Percentiles rank a stretch among this genome's conserved stretches.
phyloP scores from a whole-genome alignment of 2,329 filamentous ascomycete species.

The Aspergillus amoenus region DNA sequence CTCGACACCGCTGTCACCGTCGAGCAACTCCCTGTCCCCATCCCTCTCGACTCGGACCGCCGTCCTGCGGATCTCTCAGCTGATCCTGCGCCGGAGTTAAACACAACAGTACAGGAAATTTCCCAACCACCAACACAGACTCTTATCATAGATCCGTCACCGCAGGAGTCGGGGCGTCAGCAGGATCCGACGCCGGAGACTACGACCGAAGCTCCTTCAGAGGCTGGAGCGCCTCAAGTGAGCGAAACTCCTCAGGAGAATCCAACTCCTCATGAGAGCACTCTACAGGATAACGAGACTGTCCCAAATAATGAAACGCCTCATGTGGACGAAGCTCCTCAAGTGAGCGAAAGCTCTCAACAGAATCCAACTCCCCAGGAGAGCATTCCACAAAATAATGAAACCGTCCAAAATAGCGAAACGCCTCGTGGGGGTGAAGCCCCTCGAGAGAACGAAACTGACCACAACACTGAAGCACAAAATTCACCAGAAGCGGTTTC shows the following conservation, averaged over 20 bases:
- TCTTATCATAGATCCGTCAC: neutral
- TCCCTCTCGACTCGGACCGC: slow-evolving; percentile 14
- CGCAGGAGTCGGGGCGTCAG: slow-evolving; percentile 1
- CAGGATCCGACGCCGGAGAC: neutral
- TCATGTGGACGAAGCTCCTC: neutral
- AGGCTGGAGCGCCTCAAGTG: neutral
- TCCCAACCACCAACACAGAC: slow-evolving; percentile 8
- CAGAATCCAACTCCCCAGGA: neutral
- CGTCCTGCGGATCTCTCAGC: neutral
- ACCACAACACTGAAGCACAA: slow-evolving; percentile 4
- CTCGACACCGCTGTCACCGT: slow-evolving; percentile 12
- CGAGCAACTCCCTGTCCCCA: slow-evolving; percentile 15
- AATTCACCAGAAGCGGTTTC: slow-evolving; percentile 14
- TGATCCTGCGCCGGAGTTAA: slow-evolving; percentile 4
- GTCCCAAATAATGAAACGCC: neutral
- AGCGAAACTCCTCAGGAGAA: neutral
- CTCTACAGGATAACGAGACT: slow-evolving; percentile 2
- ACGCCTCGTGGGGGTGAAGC: neutral
- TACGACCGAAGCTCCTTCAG: neutral
- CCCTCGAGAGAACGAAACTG: slow-evolving; percentile 2
- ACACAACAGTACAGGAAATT: slow-evolving; percentile 12
- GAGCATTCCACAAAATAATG: neutral
- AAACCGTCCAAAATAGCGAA: neutral
- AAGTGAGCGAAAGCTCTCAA: neutral
- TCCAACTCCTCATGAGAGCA: neutral